Evolutionary conservation across 257 asterid genomes (phyloP).

Genomic region (Coffea canephora): DNA sequence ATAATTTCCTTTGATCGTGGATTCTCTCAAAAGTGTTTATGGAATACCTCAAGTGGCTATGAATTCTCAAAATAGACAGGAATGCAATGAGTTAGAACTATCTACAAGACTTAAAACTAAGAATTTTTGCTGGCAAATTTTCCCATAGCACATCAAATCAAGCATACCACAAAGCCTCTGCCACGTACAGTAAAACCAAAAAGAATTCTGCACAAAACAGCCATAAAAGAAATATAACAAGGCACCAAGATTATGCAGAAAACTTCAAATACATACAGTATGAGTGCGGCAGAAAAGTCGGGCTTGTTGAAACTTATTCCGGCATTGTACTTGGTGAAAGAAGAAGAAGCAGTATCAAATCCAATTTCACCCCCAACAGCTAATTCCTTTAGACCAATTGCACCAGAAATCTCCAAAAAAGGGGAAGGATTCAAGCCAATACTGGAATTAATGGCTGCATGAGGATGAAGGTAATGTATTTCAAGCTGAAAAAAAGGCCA

Average conservation of each 20-base stretch:
- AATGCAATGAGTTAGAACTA: background rate
- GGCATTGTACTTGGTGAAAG: slow-evolving; percentile 73
- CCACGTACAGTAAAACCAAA: slow-evolving; percentile 39
- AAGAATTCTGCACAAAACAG: background rate
- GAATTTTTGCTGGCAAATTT: background rate
- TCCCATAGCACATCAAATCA: slow-evolving; percentile 9
- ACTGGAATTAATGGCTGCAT: slow-evolving; percentile 72
- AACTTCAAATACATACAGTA: slow-evolving; percentile 45
- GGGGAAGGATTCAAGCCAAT: slow-evolving; percentile 80
- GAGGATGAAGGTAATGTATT: slow-evolving; percentile 64
- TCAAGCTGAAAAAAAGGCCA: slow-evolving; percentile 57
- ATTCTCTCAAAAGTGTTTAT: background rate
- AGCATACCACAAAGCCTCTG: slow-evolving; percentile 3
- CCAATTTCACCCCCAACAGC: slow-evolving; percentile 78
- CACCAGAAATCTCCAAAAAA: slow-evolving; percentile 69
- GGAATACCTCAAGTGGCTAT: background rate
- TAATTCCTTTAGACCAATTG: slow-evolving; percentile 59
- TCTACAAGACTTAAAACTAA: background rate
- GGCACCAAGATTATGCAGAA: background rate
- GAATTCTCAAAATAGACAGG: background rate
- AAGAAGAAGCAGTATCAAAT: slow-evolving; percentile 68
- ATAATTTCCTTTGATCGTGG: background rate
- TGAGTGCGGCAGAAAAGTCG: slow-evolving; percentile 71
- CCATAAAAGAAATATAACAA: background rate
- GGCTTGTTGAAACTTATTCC: slow-evolving; percentile 76